Evolutionary conservation across 345 rosid species (phyloP), one percentile per base, ranked within the genome.

Genomic region (Corchorus capsularis): DNA sequence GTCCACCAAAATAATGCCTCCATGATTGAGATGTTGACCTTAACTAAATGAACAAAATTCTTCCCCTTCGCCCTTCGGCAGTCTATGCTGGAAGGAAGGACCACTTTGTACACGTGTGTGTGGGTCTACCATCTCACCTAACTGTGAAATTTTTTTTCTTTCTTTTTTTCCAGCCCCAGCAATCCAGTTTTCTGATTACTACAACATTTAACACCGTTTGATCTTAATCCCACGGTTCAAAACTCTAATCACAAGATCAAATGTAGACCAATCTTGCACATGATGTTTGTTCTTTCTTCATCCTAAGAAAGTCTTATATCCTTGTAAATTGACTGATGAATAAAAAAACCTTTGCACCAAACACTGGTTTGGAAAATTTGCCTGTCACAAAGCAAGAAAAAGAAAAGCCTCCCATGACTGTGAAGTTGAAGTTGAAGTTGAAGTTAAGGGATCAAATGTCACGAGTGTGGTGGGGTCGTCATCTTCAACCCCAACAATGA

Each of bases 1-100:
- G 80, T 77, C 85, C 87, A 63, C 75, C 74, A 65, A 77, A 88
- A 90, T 83, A 87, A 90, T 88, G 88, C 82, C 52, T 70, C 62
- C 83, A 87, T 88, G 89, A 90, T 88, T 86, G 84, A 82, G 91
- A 87, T 87, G 87, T 57, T 81, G 92, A 87, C 94, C 86, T 75
- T 46, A 81, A 74, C 80, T 50, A 82, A 75, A 68, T 71, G 70
- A 83, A 82, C 83, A 80, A 83, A 84, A 83, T 80, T 82, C 85
- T 54, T 71, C 55, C 43, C 43, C 43, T 39, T 39, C 4, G 43
- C 43, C 43, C 79, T 20, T 61, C 64, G 75, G 64, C 52, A 19
- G 52, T 35, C 54, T 46, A 20, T 20, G 5, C 59, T 53, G 60
- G 70, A 16, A 56, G 87, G 82, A 77, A 56, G 87, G 82, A 77